Base-by-base conservation (phyloP, 352 stramenopile species). In the Globisporangium splendens region DNA sequence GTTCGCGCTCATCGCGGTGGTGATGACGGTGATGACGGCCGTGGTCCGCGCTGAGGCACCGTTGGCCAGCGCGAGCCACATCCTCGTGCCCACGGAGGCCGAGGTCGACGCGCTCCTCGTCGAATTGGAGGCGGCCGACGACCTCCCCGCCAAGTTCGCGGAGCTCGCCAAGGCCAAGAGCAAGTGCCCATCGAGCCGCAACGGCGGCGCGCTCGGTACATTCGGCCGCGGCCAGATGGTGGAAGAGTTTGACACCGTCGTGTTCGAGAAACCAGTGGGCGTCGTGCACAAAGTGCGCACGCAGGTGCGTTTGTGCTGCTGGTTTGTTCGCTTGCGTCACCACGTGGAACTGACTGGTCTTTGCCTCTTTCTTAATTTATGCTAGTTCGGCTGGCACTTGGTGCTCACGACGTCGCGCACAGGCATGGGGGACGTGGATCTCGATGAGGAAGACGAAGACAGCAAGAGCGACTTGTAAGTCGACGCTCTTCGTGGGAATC, bases 301-400 rank as follows among this genome's bases (percentile, higher is more conserved):
- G 22, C 76, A 89, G 77, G 79, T 86, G 72, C 24, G 73, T 51
- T 7, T 15, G 0, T 44, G 39, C 50, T 54, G 7, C 41, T 24
- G 33, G 15, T 49, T 14, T 44, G 46, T 44, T 44, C n/a, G 12
- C 13, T 44, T 44, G 39, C 39, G 6, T 44, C 13, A 35, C 7
- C 3, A 44, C 10, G 39, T 10, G 7, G 39, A 44, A 44, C 39
- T 15, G 13, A 18, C 13, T 44, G 39, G 10, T 7, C 17, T 0
- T 44, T 44, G 2, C 13, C 13, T 24, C 41, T 18, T 39, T 38
- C 42, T 2, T 57, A n/a, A 13, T 62, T 17, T 49, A 14, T 24
- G 41, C 15, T 46, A 90, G 79, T 93, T 93, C 73, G 83, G 80
- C 46, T 93, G 83, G 83, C 79, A 91, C 72, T 75, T 91, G 54